These are phyloP conservation scores for Paramarasmius palmivorus DNA, from an alignment of 1,284 basidiomycete genomes.

Conservation along the genomic window DNA sequence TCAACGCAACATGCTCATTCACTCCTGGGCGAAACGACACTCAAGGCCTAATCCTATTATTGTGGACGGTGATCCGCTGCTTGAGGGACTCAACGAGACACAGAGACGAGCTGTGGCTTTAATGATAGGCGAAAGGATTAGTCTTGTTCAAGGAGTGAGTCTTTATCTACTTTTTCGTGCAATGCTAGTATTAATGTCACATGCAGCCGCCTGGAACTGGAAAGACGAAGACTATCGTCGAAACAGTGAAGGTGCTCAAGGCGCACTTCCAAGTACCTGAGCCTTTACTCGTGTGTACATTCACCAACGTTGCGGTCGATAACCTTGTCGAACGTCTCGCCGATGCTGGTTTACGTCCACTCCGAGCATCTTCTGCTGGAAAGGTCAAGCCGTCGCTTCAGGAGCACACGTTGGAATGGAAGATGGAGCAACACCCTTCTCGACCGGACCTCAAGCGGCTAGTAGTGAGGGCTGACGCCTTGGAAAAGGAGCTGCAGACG, in stretches of 20 bases:
- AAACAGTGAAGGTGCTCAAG: constrained; percentile 84
- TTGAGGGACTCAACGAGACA: constrained; percentile 63
- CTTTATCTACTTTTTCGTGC: constrained; percentile 1
- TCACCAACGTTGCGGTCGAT: constrained; percentile 95
- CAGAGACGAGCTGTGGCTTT: constrained; percentile 84
- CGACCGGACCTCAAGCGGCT: constrained; percentile 41
- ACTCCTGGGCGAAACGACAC: constrained; percentile 76
- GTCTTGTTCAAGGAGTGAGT: constrained; percentile 86
- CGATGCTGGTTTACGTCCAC: constrained; percentile 63
- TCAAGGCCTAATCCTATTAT: constrained; percentile 59
- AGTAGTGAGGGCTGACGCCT: constrained; percentile 34
- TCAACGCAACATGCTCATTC: constrained; percentile 67
- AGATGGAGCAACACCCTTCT: constrained; percentile 64
- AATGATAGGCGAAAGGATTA: constrained; percentile 81
- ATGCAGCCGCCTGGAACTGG: constrained; percentile 91
- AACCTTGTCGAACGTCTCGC: constrained; percentile 82
- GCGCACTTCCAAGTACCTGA: constrained; percentile 83
- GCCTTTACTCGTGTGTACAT: constrained; percentile 87
- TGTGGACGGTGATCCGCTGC: constrained; percentile 79
- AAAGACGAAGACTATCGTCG: constrained; percentile 91
- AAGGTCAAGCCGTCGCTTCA: constrained; percentile 60
- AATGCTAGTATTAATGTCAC: constrained; percentile 6
- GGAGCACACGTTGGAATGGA: constrained; percentile 65
- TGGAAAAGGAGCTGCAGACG: constrained; percentile 28
- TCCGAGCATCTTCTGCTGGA: constrained; percentile 75